These are phyloP conservation scores for Arachis stenosperma DNA, from an alignment of 306 rosid genomes.

Conservation along the genomic window DNA sequence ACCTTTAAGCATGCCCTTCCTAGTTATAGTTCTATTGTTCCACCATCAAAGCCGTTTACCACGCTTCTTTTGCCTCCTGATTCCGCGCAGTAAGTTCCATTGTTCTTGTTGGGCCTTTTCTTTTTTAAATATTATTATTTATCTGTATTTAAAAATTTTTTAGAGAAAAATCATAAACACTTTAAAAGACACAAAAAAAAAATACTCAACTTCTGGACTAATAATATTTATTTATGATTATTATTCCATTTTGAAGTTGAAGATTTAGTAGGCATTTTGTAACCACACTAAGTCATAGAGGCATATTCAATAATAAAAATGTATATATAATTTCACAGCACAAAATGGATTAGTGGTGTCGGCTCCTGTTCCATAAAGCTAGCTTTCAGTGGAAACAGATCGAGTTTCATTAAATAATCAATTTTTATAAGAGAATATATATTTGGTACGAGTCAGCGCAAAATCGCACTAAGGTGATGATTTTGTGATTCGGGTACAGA, in stretches of 20 bases:
- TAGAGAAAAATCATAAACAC: too few relatives aligned
- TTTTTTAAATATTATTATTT: too few relatives aligned
- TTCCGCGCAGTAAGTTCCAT: constrained; percentile 36
- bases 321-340: constrained; percentile 1
- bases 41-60: constrained; percentile 47
- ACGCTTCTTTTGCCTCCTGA: constrained; percentile 53
- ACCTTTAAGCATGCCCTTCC: constrained; percentile 39
- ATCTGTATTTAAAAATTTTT: too few relatives aligned
- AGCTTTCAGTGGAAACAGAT: constrained; percentile 27
- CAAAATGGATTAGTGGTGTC: constrained; percentile 26
- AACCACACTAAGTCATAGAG: not conserved
- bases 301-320: constrained; percentile 9
- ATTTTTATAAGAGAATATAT: not conserved
- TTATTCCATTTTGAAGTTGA: not conserved
- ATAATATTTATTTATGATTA: constrained; percentile 7
- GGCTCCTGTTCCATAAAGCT: constrained; percentile 40
- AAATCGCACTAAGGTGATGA: constrained; percentile 27
- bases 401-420: not conserved
- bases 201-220: too few relatives aligned
- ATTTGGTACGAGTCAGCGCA: constrained; percentile 39
- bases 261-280: not conserved
- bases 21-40: not conserved
- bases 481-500: not conserved
- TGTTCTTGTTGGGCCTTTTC: constrained; percentile 5
- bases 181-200: too few relatives aligned